These are phyloP conservation scores for Aciculosporium take DNA, from an alignment of 2,329 filamentous ascomycete species.

Conservation along the genomic window DNA sequence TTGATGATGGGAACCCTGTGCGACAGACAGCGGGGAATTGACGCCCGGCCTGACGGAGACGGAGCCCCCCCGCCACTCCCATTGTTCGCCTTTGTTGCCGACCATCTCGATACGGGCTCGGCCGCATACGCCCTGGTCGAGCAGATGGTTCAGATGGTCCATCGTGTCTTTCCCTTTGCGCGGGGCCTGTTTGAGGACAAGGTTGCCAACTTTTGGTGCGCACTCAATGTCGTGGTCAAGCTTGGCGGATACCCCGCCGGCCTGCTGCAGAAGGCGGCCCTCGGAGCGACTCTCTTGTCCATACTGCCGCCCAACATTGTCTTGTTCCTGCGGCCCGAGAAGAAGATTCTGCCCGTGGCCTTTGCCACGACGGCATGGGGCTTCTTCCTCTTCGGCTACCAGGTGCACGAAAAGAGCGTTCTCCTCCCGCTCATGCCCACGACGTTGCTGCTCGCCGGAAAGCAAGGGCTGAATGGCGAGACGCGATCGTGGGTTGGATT, in stretches of 20 bases:
- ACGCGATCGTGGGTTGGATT: conserved; percentile 89
- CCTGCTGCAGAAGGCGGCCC: conserved; percentile 61
- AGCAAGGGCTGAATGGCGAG: conserved; percentile 61
- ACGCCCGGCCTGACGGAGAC: conserved; percentile 40
- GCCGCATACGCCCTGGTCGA: conserved; percentile 62
- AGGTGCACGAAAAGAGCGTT: conserved; percentile 97
- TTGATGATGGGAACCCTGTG: conserved; percentile 58
- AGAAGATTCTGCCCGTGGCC: conserved; percentile 62
- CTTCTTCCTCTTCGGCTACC: conserved; percentile 95
- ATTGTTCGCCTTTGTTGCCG: conserved; percentile 41
- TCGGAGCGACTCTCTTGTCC: conserved; percentile 58
- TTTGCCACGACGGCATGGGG: conserved; percentile 83
- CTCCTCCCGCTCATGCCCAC: conserved; percentile 84
- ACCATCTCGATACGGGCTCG: conserved; percentile 47
- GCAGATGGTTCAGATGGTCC: conserved; percentile 69
- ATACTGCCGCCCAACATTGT: conserved; percentile 69
- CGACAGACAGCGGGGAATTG: conserved; percentile 50
- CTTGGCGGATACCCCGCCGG: conserved; percentile 58
- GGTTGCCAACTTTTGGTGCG: conserved; percentile 97
- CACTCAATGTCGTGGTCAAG: conserved; percentile 79
- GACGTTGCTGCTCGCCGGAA: conserved; percentile 71
- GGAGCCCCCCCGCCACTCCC: conserved; percentile 48
- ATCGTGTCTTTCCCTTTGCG: conserved; percentile 90
- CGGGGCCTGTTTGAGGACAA: conserved; percentile 98
- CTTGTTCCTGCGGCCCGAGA: conserved; percentile 64